Base-by-base conservation (phyloP, 768 basidiomycete species). In the Tylopilus rubrobrunneus region DNA sequence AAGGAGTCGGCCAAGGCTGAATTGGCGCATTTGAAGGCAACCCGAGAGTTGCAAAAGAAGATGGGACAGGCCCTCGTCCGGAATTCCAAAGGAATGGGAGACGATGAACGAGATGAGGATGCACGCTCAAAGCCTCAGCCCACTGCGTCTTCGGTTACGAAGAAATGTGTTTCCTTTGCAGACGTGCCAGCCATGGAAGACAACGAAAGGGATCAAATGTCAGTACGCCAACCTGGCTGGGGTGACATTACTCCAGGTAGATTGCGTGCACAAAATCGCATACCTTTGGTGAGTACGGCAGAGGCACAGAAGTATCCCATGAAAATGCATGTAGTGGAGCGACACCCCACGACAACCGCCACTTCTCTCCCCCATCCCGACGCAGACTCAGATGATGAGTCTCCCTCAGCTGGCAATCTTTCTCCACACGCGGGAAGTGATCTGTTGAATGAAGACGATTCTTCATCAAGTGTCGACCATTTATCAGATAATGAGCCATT, bases 351-450 rank as follows among this genome's bases (percentile, higher is more conserved):
- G 36, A 63, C 63, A 37, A 61, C 60, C 48, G 45, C 66, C 6
- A 51, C 62, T 31, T 27, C 42, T 45, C 37, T 48, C 19, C 34
- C 28, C 29, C 45, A 48, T 11, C 23, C 41, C 31, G 60, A 63
- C 39, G 62, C 61, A 23, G 87, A 89, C 67, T 88, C 87, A 1
- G 86, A 88, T 61, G 88, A 88, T 56, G 87, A 89, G 63, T 83
- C 85, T 5, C 72, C 73, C 14, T 72, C 70, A 15, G 62, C 70
- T 42, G 65, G 8, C 54, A 49, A 21, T 11, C 60, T 63, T 21
- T 73, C 77, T 53, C 71, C 72, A 23, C 69, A 71, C 50, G 59
- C 65, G 28, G 70, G 64, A 34, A 63, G 71, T 12, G 60, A 63
- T 47, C 36, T 57, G 17, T 64, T 60, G 5, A 60, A 64, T 8